Evolutionary conservation across 2,329 filamentous ascomycete genomes (phyloP), one percentile per base, ranked within the genome.

Genomic region (Emmonsiellopsis sp.): DNA sequence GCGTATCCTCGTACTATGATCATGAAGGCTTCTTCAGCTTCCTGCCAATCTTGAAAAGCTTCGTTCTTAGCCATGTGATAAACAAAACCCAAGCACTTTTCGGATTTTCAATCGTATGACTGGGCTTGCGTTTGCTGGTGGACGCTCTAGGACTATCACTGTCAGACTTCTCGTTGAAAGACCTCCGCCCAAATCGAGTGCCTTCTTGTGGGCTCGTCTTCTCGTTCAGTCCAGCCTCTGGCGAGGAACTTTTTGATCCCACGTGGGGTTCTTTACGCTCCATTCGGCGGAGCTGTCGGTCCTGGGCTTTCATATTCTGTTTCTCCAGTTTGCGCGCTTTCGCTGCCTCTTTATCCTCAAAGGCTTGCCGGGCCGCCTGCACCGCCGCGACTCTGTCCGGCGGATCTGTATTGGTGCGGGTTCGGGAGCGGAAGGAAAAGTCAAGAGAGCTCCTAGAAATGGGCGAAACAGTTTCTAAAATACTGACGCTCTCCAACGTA

Each of bases 281-380:
- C 45, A 68, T 70, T 52, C 74, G 75, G 31, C 67, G 68, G 32
- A 65, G 65, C 49, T 70, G 66, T 52, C 61, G 77, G 65, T 62
- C 72, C 63, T 69, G 77, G 55, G 72, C 68, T 69, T 68, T 78
- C 54, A 70, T 62, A 46, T 71, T 74, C 52, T 80, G 78, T 60
- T 77, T 73, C 60, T 81, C 76, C 45, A 74, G 67, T 58, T 79
- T 79, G 49, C 71, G 74, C 52, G 74, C 74, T 59, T 82, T 83
- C 37, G 74, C 77, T 3, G 76, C 77, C 65, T 83, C 78, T 58
- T 80, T 79, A 58, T 82, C 78, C 54, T 79, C 73, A 62, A 82
- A 83, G 34, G 80, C 79, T 49, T 75, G 70, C 6, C 81, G 74
- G 5, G 78, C 76, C 44, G 77, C 78, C 52, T 77, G 75, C 8